These are phyloP conservation scores for Farysia itapuensis DNA, from an alignment of 1,284 basidiomycete genomes.

Conservation along the genomic window DNA sequence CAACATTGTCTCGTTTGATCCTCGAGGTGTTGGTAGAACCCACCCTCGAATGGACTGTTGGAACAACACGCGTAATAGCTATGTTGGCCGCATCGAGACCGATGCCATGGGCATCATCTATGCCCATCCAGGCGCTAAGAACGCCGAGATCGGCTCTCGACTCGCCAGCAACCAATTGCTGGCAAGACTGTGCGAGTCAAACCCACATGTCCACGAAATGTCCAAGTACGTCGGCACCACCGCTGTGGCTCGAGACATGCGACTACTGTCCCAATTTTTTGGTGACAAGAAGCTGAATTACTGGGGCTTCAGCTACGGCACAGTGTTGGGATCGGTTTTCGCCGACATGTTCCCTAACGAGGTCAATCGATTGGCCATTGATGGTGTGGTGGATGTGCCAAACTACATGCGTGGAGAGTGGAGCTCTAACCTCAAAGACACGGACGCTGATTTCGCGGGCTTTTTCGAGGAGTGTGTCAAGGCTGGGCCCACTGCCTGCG, in stretches of 20 bases:
- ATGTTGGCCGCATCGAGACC: slow-evolving; percentile 16
- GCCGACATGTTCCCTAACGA: slow-evolving; percentile 43
- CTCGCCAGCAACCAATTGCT: slow-evolving; percentile 8
- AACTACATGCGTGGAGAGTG: slow-evolving; percentile 28
- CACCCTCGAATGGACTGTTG: slow-evolving; percentile 39
- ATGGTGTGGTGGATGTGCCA: slow-evolving; percentile 43
- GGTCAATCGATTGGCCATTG: slow-evolving; percentile 33
- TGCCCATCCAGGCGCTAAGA: slow-evolving; percentile 17
- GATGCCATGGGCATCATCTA: slow-evolving; percentile 18
- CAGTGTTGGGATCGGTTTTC: slow-evolving; percentile 36
- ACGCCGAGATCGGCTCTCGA: slow-evolving; percentile 19
- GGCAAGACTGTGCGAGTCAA: slow-evolving; percentile 13
- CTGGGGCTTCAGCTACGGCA: slow-evolving; percentile 46
- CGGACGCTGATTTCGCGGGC: slow-evolving; percentile 21
- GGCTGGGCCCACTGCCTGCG: slow-evolving; percentile 25
- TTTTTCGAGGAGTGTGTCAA: slow-evolving; percentile 36
- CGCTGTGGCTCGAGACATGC: slow-evolving; percentile 36
- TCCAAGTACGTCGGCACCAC: slow-evolving; percentile 26
- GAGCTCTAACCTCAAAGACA: slow-evolving; percentile 23
- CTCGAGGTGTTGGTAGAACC: slow-evolving; percentile 35
- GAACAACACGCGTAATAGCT: slow-evolving; percentile 22
- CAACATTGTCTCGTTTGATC: slow-evolving; percentile 42
- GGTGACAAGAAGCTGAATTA: slow-evolving; percentile 34
- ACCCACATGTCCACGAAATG: slow-evolving; percentile 12
- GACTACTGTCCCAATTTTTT: slow-evolving; percentile 34